Conservation (phyloP, 2,329 filamentous ascomycete genomes). For the Ascosphaera apis region DNA sequence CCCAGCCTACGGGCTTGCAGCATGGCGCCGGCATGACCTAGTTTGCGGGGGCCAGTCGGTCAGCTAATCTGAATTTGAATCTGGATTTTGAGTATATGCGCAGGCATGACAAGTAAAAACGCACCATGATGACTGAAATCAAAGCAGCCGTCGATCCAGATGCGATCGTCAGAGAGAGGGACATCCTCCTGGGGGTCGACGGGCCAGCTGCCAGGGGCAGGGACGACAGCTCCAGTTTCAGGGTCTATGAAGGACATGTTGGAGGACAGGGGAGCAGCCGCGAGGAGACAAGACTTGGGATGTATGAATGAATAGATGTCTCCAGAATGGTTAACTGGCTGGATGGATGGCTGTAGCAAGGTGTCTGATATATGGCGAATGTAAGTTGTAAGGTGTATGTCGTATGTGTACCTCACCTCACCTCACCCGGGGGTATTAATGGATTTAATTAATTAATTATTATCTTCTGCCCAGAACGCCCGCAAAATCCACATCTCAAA, state of each 20-base stretch:
- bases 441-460: too few species aligned
- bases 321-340: too few species aligned
- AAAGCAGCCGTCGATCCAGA: constrained; percentile 98
- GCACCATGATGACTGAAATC: constrained; percentile 94
- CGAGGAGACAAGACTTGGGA: neutral
- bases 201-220: constrained; percentile 36
- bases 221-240: constrained; percentile 19
- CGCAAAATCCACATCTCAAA: too few species aligned
- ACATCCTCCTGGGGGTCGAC: constrained; percentile 39
- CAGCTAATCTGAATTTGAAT: constrained; percentile 3
- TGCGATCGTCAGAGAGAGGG: constrained; percentile 40
- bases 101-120: constrained; percentile 6
- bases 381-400: too few species aligned
- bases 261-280: constrained; percentile 4
- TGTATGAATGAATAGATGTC: constrained; percentile 5
- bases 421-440: too few species aligned
- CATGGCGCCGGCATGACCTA: constrained; percentile 89
- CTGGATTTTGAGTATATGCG: neutral
- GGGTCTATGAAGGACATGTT: neutral
- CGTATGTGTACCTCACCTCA: too few species aligned
- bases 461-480: too few species aligned
- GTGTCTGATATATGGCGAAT: too few species aligned
- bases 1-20: constrained; percentile 85
- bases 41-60: constrained; percentile 2
- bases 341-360: too few species aligned